Evolutionary conservation across 352 stramenopile genomes (phyloP), one percentile per base, ranked within the genome.

Genomic region (Nothophytophthora sp.): DNA sequence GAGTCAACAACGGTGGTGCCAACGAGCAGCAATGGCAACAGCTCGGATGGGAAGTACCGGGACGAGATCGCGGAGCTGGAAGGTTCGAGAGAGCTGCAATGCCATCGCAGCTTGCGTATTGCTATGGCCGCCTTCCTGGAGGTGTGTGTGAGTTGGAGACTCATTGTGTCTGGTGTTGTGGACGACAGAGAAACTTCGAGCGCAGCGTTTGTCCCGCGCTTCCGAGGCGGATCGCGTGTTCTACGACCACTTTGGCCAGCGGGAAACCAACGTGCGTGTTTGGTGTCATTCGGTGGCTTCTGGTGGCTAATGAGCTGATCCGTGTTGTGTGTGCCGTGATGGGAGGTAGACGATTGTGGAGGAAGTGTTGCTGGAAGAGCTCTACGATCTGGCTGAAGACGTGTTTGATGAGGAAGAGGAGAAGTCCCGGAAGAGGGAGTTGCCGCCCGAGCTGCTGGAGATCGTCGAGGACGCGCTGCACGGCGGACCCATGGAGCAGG

Each of bases 391-490:
- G n/a, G 63, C 76, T 9, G 63, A 73, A 33, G 80, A 88, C 6
- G 55, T 67, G 2, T 88, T 73, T 50, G 67, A 90, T 13, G 61
- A 76, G 34, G 80, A 70, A 27, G 70, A 84, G 45, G 59, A 60
- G 4, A 81, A 70, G n/a, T 48, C 58, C 7, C 55, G 64, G 1
- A 74, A 74, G 43, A 81, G 73, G 39, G 66, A 88, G 39, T 62
- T 94, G 16, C 71, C 80, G 10, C 56, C 66, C 2, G 82, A 92
- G n/a, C 63, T 88, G 25, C 68, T 88, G 7, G 43, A 76, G 22
- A 58, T 89, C 33, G 82, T 92, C 13, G 59, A 78, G 34, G 50
- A 76, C 19, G 77, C 81, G 19, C 44, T 95, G 22, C 61, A 86
- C 28, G 67, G 70, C 18, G 82, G 82, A 0, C 65, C 74, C 0